Evolutionary conservation across 768 basidiomycete species (phyloP).

Genomic region (Suillus tomentosus): DNA sequence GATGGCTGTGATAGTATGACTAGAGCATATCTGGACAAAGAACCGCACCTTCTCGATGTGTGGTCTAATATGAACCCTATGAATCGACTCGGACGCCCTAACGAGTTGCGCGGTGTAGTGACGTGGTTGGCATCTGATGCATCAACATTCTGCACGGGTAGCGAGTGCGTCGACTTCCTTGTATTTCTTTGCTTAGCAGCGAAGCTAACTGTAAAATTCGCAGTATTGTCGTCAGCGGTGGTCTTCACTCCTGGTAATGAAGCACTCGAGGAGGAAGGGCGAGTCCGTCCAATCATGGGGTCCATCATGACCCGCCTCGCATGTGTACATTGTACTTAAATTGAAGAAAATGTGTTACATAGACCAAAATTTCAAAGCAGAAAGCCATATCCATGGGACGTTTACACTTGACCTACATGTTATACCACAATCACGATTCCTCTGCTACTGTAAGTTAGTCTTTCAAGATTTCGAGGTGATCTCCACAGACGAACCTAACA

Average conservation of each 20-base stretch:
- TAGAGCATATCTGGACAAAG: slow-evolving; percentile 63
- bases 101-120: slow-evolving; percentile 72
- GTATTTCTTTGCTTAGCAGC: not conserved
- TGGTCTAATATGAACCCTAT: slow-evolving; percentile 74
- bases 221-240: slow-evolving; percentile 34
- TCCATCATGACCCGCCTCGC: not conserved
- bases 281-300: too few relatives aligned
- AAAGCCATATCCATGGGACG: not conserved
- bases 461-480: not conserved
- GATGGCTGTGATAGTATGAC: slow-evolving; percentile 57
- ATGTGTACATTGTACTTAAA: not conserved
- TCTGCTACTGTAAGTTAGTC: not conserved
- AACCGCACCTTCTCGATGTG: slow-evolving; percentile 62
- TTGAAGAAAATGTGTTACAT: not conserved
- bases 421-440: not conserved
- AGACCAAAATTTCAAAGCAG: not conserved
- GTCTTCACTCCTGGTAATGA: slow-evolving; percentile 33
- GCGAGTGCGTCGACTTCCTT: slow-evolving; percentile 58
- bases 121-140: slow-evolving; percentile 76
- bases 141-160: slow-evolving; percentile 77
- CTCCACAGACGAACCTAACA: not conserved
- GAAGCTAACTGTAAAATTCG: not conserved
- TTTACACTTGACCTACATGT: not conserved
- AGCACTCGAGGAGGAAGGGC: not conserved
- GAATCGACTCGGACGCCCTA: slow-evolving; percentile 67